A percentile compares a stretch with the other conserved stretches of the same genome.
Conservation (phyloP, 805 yeast genomes). For the Starmera pachycereana region DNA sequence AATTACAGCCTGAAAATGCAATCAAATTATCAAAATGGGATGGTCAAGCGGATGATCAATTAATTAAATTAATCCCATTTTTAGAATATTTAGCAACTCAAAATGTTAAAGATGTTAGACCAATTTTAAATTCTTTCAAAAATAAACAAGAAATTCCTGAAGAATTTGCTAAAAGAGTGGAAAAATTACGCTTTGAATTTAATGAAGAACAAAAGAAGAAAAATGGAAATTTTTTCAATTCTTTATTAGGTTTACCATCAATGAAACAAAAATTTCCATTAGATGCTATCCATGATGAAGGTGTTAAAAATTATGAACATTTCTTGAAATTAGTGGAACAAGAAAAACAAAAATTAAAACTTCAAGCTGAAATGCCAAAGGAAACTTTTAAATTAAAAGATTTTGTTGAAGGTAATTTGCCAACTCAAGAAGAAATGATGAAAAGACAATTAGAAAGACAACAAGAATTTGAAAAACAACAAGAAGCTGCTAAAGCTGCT, state of each 20-base stretch:
- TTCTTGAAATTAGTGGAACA: slow-evolving; percentile 78
- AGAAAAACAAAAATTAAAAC: slow-evolving; percentile 54
- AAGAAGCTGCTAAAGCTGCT: slow-evolving; percentile 1
- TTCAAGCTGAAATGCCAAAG: slow-evolving; percentile 68
- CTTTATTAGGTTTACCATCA: slow-evolving; percentile 54
- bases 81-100: slow-evolving; percentile 92
- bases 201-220: slow-evolving; percentile 38
- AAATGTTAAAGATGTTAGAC: slow-evolving; percentile 78
- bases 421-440: slow-evolving; percentile 58
- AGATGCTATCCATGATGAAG: slow-evolving; percentile 84
- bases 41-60: slow-evolving; percentile 73
- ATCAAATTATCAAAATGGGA: slow-evolving; percentile 77
- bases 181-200: slow-evolving; percentile 62
- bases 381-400: slow-evolving; percentile 80
- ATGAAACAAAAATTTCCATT: slow-evolving; percentile 49
- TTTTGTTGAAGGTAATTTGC: slow-evolving; percentile 74
- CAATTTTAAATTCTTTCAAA: slow-evolving; percentile 63
- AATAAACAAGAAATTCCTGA: slow-evolving; percentile 59
- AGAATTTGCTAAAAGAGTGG: slow-evolving; percentile 77
- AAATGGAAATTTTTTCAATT: slow-evolving; percentile 42
- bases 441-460: slow-evolving; percentile 31
- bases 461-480: slow-evolving; percentile 23
- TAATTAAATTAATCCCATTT: slow-evolving; percentile 79
- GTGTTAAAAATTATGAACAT: slow-evolving; percentile 77
- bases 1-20: slow-evolving; percentile 92